Conservation (phyloP, 2,329 filamentous ascomycete species). For the Byssoonygena ceratinophila region DNA sequence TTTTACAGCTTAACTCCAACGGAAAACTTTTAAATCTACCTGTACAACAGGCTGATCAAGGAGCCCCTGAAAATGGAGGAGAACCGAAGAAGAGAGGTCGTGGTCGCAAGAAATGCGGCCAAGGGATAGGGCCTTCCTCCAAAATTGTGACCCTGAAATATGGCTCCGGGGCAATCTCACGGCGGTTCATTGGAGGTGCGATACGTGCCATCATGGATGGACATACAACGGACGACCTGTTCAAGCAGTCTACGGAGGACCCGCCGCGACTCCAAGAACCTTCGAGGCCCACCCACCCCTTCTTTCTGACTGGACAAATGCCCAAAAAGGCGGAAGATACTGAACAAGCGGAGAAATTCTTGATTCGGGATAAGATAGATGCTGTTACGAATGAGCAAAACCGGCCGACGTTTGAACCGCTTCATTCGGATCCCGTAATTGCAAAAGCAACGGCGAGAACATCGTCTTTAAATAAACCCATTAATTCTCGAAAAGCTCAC, state of each 20-base stretch:
- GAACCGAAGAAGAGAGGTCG: slow-evolving; percentile 23
- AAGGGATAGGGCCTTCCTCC: slow-evolving; percentile 25
- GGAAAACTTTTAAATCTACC: slow-evolving; percentile 37
- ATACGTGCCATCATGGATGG: slow-evolving; percentile 54
- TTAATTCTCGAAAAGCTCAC: slow-evolving; percentile 12
- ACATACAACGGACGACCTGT: slow-evolving; percentile 22
- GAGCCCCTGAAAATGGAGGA: background rate
- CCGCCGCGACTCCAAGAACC: slow-evolving; percentile 16
- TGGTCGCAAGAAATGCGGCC: slow-evolving; percentile 25
- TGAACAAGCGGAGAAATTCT: background rate
- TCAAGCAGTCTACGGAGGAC: slow-evolving; percentile 2
- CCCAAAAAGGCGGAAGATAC: slow-evolving; percentile 15
- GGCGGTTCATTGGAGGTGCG: slow-evolving; percentile 44
- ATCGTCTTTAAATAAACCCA: background rate
- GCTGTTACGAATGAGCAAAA: background rate
- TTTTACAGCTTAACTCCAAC: slow-evolving; percentile 34
- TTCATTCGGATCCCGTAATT: background rate
- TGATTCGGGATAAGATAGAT: background rate
- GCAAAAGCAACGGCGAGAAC: background rate
- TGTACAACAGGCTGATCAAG: slow-evolving; percentile 13
- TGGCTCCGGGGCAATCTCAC: slow-evolving; percentile 39
- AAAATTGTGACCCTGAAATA: slow-evolving; percentile 51
- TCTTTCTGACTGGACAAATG: slow-evolving; percentile 52
- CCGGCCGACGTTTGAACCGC: background rate
- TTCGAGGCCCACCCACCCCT: slow-evolving; percentile 52